These are phyloP conservation scores for Juglanconis juglandina DNA, from an alignment of 2,329 filamentous ascomycete species.

Conservation along the genomic window DNA sequence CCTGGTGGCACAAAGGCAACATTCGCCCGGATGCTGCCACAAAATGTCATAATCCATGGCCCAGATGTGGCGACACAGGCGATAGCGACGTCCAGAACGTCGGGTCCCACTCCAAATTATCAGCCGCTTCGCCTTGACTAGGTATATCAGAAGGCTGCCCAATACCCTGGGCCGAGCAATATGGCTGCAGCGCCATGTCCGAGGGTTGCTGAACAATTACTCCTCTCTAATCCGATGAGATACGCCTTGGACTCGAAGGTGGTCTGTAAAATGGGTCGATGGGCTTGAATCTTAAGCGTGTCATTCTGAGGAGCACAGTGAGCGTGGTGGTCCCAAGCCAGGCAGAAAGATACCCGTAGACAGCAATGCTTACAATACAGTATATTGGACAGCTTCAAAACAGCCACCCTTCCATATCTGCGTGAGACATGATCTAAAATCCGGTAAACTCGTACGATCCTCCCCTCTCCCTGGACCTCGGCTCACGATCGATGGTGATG, in stretches of 20 bases:
- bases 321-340: not conserved
- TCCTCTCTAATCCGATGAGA: not conserved
- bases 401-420: not conserved
- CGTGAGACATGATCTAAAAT: not conserved
- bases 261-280: not conserved
- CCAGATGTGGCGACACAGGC: constrained; percentile 5
- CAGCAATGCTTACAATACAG: not conserved
- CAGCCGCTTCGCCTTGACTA: not conserved
- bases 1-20: constrained; percentile 1
- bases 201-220: not conserved
- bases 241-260: not conserved
- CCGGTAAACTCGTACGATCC: too few relatives aligned
- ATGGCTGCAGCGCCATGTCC: not conserved
- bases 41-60: constrained; percentile 5
- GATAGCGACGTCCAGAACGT: constrained; percentile 8
- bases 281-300: not conserved
- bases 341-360: too few relatives aligned
- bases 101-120: not conserved
- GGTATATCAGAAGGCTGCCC: not conserved
- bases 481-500: too few relatives aligned
- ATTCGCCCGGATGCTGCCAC: constrained; percentile 1
- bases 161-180: not conserved
- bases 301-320: not conserved
- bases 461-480: too few relatives aligned
- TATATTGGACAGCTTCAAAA: not conserved